These are phyloP conservation scores for Russula vinacea DNA, from an alignment of 768 basidiomycete genomes.

Conservation along the genomic window DNA sequence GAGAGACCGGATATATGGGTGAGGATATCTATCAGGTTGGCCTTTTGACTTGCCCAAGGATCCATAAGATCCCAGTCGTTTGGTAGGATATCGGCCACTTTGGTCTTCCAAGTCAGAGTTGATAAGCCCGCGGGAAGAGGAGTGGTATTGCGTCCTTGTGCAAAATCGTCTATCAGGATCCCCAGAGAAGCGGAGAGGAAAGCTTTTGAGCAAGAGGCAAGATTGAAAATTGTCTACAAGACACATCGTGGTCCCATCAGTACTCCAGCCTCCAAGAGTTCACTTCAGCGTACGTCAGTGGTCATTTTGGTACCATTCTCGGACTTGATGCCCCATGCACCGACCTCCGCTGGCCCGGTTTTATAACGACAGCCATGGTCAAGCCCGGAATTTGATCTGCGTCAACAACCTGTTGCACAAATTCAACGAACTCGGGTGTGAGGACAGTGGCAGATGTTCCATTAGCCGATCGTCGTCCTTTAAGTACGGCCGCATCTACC, in stretches of 20 bases:
- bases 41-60: slow-evolving; percentile 41
- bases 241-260: neutral
- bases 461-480: neutral
- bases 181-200: slow-evolving; percentile 42
- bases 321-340: slow-evolving; percentile 23
- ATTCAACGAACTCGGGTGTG: slow-evolving; percentile 13
- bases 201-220: slow-evolving; percentile 42
- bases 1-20: slow-evolving; percentile 44
- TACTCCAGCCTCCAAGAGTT: neutral
- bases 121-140: slow-evolving; percentile 36
- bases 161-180: slow-evolving; percentile 44
- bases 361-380: slow-evolving; percentile 19
- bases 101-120: slow-evolving; percentile 40
- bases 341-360: slow-evolving; percentile 7
- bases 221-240: slow-evolving; percentile 40
- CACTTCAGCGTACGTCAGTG: slow-evolving; percentile 8
- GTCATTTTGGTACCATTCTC: slow-evolving; percentile 24
- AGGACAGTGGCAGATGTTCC: neutral
- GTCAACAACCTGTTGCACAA: slow-evolving; percentile 3
- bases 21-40: slow-evolving; percentile 40
- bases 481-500: neutral
- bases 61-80: slow-evolving; percentile 43
- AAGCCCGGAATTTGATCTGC: slow-evolving; percentile 11
- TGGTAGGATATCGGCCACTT: slow-evolving; percentile 39
- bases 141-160: slow-evolving; percentile 37